Conservation (phyloP, 1,139 yeast species). For the Sugiyamaella neomexicana region DNA sequence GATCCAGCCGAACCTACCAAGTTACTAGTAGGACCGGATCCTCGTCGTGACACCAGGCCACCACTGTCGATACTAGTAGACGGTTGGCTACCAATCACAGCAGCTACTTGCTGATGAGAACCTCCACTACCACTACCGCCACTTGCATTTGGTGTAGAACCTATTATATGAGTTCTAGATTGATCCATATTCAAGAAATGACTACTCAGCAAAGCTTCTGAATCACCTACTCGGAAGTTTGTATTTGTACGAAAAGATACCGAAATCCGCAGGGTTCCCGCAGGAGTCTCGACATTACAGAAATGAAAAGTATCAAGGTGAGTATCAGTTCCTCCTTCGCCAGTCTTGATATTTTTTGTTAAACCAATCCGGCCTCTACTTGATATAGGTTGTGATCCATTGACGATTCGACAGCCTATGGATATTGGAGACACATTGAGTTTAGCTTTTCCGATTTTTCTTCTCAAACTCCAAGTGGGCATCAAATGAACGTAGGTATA, state of each 20-base stretch:
- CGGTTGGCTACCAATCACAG: not conserved
- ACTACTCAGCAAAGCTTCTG: slow-evolving; percentile 61
- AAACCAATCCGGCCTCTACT: slow-evolving; percentile 85
- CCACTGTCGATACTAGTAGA: slow-evolving; percentile 5
- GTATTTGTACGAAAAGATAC: slow-evolving; percentile 77
- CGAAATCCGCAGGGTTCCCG: slow-evolving; percentile 70
- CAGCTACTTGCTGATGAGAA: not conserved
- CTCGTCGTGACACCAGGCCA: slow-evolving; percentile 6
- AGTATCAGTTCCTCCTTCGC: slow-evolving; percentile 44
- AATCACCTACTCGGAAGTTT: slow-evolving; percentile 65
- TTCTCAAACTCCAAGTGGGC: slow-evolving; percentile 65
- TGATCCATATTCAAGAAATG: slow-evolving; percentile 55
- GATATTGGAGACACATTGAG: slow-evolving; percentile 43
- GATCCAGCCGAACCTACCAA: slow-evolving; percentile 3
- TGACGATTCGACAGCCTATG: slow-evolving; percentile 64
- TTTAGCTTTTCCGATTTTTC: slow-evolving; percentile 44
- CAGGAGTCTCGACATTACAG: slow-evolving; percentile 68
- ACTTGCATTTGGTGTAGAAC: not conserved
- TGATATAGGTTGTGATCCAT: slow-evolving; percentile 74
- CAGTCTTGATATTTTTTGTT: slow-evolving; percentile 54
- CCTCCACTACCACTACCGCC: slow-evolving; percentile 1
- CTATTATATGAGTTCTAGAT: slow-evolving; percentile 6
- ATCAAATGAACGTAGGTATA: slow-evolving; percentile 65
- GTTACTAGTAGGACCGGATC: slow-evolving; percentile 3
- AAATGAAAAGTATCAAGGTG: slow-evolving; percentile 64